Base-by-base conservation (phyloP, 1,284 basidiomycete species). In the Trametes versicolor region DNA sequence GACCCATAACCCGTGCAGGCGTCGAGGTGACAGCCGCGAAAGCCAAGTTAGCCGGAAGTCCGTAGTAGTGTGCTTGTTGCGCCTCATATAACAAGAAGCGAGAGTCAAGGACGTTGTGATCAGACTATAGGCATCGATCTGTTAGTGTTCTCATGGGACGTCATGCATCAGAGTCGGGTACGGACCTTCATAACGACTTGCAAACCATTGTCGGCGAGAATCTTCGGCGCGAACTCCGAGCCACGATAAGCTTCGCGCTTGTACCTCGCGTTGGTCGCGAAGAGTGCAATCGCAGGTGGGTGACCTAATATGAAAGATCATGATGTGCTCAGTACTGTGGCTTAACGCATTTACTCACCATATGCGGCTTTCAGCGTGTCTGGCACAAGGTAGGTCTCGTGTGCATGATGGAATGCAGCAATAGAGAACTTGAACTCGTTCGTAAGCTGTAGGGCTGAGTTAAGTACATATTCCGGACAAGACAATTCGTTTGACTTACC, bases 221-320 rank as follows among this genome's bases (percentile, higher is more conserved):
- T 90, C 50, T 88, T 87, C 13, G 94, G 86, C 0, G 95, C 93
- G 75, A 92, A 97, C 70, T 96, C 93, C 3, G 92, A 92, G 5
- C 91, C 94, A 32, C 94, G 85, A 77, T 91, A 97, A 0, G 93
- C 86, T 74, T 97, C 95, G 15, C 92, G 88, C 78, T 97, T 97
- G 78, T 93, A 96, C 58, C 92, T 63, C 50, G 60, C 69, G 62
- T 70, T 68, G 13, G 70, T 68, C 4, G 92, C 90, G 75, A 95
- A 96, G 66, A 96, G 82, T 0, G 94, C 95, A 29, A 93, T 78
- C 0, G 92, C 91, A 0, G 95, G 94, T 25, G 85, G 83, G 59
- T 73, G 70, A 6, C 74, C 77, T 77, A 58, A 25, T 0, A 8
- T 0, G 19, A 9, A 2, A 19, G 6, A 19, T 45, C n/a, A 32